These are phyloP conservation scores for Tricholoma sp. DNA, from an alignment of 768 basidiomycete species.

Conservation along the genomic window DNA sequence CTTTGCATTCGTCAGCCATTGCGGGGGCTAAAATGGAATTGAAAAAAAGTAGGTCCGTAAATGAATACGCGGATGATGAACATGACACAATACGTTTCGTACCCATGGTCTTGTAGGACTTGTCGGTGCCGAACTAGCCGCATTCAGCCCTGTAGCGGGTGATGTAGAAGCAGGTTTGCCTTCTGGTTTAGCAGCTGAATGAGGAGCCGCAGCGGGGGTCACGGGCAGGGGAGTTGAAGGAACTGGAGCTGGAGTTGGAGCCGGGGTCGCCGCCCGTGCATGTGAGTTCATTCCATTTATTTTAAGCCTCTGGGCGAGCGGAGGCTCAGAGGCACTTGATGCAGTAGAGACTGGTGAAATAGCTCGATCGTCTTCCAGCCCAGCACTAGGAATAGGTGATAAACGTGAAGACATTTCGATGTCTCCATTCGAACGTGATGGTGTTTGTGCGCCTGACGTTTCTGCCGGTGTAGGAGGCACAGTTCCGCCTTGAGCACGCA, in stretches of 20 bases:
- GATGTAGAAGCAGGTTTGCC: slow-evolving; percentile 1
- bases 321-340: slow-evolving; percentile 71
- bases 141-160: slow-evolving; percentile 1
- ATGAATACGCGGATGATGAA: background rate
- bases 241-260: slow-evolving; percentile 4
- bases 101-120: slow-evolving; percentile 25
- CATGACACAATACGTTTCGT: background rate
- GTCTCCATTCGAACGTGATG: slow-evolving; percentile 34
- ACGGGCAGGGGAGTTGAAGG: slow-evolving; percentile 17
- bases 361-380: slow-evolving; percentile 45
- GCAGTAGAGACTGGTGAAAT: slow-evolving; percentile 68
- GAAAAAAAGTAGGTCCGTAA: slow-evolving; percentile 2
- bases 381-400: slow-evolving; percentile 25
- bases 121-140: slow-evolving; percentile 11
- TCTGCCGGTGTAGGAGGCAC: slow-evolving; percentile 35
- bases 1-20: slow-evolving; percentile 70
- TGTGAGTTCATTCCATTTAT: slow-evolving; percentile 40
- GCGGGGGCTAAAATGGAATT: slow-evolving; percentile 41
- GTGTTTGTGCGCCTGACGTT: slow-evolving; percentile 50
- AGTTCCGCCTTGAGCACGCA: slow-evolving; percentile 40
- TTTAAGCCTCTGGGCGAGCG: slow-evolving; percentile 64
- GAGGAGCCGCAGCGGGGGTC: slow-evolving; percentile 18
- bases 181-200: slow-evolving; percentile 9
- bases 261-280: slow-evolving; percentile 21
- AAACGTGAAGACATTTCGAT: slow-evolving; percentile 28